These are phyloP conservation scores for Solanum bukasovii DNA, from an alignment of 257 asterid genomes.

Conservation along the genomic window DNA sequence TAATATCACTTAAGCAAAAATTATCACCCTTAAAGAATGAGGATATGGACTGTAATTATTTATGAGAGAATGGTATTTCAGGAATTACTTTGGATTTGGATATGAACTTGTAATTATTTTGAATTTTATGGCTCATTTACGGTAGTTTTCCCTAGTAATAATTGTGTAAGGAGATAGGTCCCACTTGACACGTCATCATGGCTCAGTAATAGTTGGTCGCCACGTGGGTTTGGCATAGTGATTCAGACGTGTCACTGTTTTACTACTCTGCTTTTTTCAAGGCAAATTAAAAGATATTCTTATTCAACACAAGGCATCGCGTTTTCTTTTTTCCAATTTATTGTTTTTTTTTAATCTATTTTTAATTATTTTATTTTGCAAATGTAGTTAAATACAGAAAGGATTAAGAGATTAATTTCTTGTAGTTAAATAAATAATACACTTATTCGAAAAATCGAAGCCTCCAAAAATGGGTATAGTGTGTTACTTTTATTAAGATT, in stretches of 20 bases:
- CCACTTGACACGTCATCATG: not conserved
- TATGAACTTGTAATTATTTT: no score
- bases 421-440: no score
- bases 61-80: no score
- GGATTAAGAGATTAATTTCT: not conserved
- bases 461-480: not conserved
- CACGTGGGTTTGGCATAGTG: not conserved
- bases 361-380: not conserved
- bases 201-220: not conserved
- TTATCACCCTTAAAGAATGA: no score
- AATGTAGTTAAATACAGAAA: not conserved
- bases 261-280: not conserved
- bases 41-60: no score
- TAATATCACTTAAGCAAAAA: no score
- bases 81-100: no score
- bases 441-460: not conserved
- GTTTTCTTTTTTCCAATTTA: not conserved
- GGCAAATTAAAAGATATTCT: conserved; percentile 1
- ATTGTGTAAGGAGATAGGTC: not conserved
- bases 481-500: not conserved
- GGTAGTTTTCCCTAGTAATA: no score
- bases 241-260: not conserved
- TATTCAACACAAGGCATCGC: not conserved
- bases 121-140: no score
- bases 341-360: not conserved